Conservation (phyloP, 371 early-diverging fungal genomes). For the Saksenaea oblongispora region DNA sequence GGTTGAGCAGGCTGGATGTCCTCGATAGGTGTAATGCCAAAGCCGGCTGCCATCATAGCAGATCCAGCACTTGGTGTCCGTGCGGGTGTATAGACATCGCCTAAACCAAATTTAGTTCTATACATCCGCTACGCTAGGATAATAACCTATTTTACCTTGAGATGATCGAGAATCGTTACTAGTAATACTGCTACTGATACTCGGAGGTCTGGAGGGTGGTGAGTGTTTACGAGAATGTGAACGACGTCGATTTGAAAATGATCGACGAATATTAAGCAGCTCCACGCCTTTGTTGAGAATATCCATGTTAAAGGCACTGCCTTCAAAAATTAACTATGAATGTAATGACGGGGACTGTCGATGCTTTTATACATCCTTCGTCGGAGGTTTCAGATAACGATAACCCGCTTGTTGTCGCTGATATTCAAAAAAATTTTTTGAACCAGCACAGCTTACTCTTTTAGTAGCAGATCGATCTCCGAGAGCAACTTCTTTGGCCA, state of each 20-base stretch:
- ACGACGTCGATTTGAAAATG: not conserved
- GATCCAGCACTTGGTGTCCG: not conserved
- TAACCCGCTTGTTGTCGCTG: not conserved
- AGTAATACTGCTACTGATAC: not conserved
- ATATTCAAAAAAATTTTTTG: not conserved
- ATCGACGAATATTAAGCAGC: not conserved
- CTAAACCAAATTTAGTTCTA: not conserved
- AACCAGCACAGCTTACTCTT: not conserved
- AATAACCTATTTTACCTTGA: not conserved
- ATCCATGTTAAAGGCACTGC: not conserved
- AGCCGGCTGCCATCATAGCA: not conserved
- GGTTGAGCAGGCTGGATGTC: not conserved
- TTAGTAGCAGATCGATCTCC: not conserved
- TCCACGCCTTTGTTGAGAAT: slow-evolving; percentile 3
- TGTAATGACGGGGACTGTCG: not conserved
- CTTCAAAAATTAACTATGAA: not conserved
- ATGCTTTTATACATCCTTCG: not conserved
- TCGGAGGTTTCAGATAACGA: slow-evolving; percentile 6
- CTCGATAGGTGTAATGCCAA: not conserved
- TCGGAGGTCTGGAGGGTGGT: not conserved
- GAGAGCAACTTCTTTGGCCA: slow-evolving; percentile 3
- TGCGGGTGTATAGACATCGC: not conserved
- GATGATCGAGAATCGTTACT: slow-evolving; percentile 1
- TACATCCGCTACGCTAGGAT: not conserved
- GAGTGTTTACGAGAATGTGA: not conserved